These are phyloP conservation scores for Eucalyptus camaldulensis DNA, from an alignment of 345 rosid species.

Conservation along the genomic window DNA sequence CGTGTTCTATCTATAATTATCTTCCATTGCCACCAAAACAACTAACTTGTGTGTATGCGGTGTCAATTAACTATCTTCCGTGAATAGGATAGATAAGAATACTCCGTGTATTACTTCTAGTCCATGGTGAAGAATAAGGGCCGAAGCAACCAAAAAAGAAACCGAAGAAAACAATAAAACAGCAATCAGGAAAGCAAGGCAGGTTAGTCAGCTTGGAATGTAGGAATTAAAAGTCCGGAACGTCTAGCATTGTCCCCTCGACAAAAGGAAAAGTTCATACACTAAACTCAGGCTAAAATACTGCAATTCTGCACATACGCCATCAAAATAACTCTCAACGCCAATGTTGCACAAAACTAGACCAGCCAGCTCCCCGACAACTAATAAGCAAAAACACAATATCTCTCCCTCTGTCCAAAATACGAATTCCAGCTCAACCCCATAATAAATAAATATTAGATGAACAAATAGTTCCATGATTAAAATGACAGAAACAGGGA, in stretches of 20 bases:
- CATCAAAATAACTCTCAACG: not conserved
- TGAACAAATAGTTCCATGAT: conserved; percentile 21
- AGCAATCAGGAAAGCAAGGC: not conserved
- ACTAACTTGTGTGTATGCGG: not conserved
- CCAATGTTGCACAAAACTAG: not conserved
- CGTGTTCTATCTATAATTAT: not conserved
- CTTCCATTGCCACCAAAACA: not conserved
- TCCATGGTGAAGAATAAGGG: not conserved
- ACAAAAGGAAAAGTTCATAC: not conserved
- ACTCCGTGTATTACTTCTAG: not conserved
- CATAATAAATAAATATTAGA: not conserved
- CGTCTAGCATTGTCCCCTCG: not conserved
- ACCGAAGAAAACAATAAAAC: not conserved
- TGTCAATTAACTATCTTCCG: not conserved
- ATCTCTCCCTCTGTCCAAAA: not conserved
- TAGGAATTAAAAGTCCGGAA: not conserved
- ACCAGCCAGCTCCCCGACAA: not conserved
- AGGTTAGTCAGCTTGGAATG: not conserved
- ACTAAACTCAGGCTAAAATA: not conserved
- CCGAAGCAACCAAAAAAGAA: not conserved
- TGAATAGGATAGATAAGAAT: not conserved
- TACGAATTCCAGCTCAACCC: not conserved
- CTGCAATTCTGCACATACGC: not conserved
- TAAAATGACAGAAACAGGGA: not conserved
- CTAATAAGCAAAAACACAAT: not conserved